Percentiles rank a stretch among this genome's conserved stretches.
These are phyloP conservation scores for Blastomyces parvus DNA, from an alignment of 2,329 filamentous ascomycete genomes.

Conservation along the genomic window DNA sequence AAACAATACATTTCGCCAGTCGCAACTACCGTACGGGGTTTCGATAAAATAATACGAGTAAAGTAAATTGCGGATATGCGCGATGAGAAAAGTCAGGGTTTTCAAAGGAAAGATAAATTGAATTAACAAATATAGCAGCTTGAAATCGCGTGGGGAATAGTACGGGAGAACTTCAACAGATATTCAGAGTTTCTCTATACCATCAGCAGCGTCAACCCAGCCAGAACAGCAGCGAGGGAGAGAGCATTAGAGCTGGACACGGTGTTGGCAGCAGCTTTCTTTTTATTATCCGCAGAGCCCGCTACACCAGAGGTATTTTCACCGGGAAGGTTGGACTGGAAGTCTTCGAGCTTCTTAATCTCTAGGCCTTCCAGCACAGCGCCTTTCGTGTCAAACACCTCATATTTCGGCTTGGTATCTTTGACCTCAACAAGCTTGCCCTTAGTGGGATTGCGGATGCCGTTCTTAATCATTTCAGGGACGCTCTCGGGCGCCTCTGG, in stretches of 20 bases:
- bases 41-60: neutral
- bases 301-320: constrained; percentile 26
- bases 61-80: neutral
- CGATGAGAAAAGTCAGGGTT: neutral
- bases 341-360: constrained; percentile 45
- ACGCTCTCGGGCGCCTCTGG: constrained; percentile 59
- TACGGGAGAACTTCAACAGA: neutral
- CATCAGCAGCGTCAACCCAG: constrained; percentile 11
- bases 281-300: constrained; percentile 19
- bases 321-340: constrained; percentile 49
- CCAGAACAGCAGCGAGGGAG: constrained; percentile 8
- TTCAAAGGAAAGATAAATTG: neutral
- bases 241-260: constrained; percentile 11
- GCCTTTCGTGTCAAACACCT: constrained; percentile 49
- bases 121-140: neutral
- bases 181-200: neutral
- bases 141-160: neutral
- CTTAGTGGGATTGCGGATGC: constrained; percentile 54
- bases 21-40: neutral
- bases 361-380: constrained; percentile 53
- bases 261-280: constrained; percentile 15
- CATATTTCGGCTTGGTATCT: constrained; percentile 46
- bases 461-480: constrained; percentile 63
- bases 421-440: constrained; percentile 56
- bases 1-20: neutral